phyloP scores from a whole-genome alignment of 2,329 filamentous ascomycete genomes.

The Aspergillus transmontanensis region DNA sequence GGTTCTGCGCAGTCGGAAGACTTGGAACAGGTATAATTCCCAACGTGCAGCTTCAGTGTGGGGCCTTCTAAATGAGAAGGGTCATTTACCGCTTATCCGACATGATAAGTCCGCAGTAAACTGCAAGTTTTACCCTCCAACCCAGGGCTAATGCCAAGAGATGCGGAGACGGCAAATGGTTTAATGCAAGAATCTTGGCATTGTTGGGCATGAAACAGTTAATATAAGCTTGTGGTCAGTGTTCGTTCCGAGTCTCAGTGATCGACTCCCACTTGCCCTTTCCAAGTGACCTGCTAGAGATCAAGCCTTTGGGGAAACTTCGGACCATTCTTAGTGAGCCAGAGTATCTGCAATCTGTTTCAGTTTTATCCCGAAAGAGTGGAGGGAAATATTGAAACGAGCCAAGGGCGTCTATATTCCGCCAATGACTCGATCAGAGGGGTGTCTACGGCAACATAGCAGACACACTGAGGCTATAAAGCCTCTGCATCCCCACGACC shows the following conservation, averaged over 20 bases:
- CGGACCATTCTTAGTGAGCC: background rate
- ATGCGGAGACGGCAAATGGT: background rate
- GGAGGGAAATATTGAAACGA: slow-evolving; percentile 5
- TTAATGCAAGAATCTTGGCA: background rate
- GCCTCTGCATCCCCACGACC: background rate
- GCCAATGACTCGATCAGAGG: slow-evolving; percentile 3
- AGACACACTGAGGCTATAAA: background rate
- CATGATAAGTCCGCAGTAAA: background rate
- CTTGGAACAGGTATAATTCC: background rate
- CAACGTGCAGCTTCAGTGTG: background rate
- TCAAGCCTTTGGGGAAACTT: slow-evolving; percentile 3
- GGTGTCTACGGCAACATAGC: background rate
- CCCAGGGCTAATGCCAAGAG: background rate
- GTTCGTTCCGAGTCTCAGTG: background rate
- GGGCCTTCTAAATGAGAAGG: background rate
- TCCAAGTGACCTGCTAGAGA: background rate
- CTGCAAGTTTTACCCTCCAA: background rate
- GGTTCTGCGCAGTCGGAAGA: background rate
- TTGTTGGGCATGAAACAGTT: background rate
- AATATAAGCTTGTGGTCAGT: slow-evolving; percentile 3
- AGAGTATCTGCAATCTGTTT: slow-evolving; percentile 1
- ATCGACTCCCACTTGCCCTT: background rate
- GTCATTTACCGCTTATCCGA: background rate
- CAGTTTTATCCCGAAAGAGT: background rate
- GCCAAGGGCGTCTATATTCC: slow-evolving; percentile 7